Base-by-base conservation (phyloP, 163 green algal genomes). In the Scenedesmus sp. region DNA sequence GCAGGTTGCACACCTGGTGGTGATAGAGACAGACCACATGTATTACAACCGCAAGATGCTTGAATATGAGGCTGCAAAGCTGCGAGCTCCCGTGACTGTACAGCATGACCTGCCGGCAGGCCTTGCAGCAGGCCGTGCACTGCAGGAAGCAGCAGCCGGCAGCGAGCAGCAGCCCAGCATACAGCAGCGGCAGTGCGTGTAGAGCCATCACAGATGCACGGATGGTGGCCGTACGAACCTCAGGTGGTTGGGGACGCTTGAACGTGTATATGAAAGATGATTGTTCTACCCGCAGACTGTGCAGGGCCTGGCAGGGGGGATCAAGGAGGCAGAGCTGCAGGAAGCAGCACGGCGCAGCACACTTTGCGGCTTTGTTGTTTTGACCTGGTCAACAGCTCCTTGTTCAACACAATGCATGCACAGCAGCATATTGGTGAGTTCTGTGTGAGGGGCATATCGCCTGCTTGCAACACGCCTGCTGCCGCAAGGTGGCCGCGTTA, bases 11-110 rank as follows among this genome's bases (percentile, higher is more conserved):
- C 94, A 96, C 85, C 68, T 96, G 20, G 91, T 96, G 15, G 83
- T 92, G 24, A 86, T 96, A 3, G 94, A 96, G 61, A 95, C 93
- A 24, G 94, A 96, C 86, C 86, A 89, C 35, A 96, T 96, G 94
- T 94, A 92, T 30, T 88, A 90, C 70, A 93, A 94, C 87, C 79
- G 81, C 24, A 92, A 92, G n/a, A n/a, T 92, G 4, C 49, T 46
- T 16, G 88, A 92, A 37, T 61, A 73, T 40, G 81, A 85, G 13
- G 81, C 81, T 2, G 37, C 44, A 26, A 89, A 76, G 30, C 44
- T 89, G 12, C 49, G 81, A 37, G 81, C 81, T 13, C 88, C 88
- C 37, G 22, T 92, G 37, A 83, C 12, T 2, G 43, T 92, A 18
- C 53, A 22, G 68, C 88, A 92, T 53, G n/a, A 61, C 2, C 56